Evolutionary conservation across 2,329 filamentous ascomycete species (phyloP), one percentile per base, ranked within the genome.

Genomic region (Penicillium capsulatum): DNA sequence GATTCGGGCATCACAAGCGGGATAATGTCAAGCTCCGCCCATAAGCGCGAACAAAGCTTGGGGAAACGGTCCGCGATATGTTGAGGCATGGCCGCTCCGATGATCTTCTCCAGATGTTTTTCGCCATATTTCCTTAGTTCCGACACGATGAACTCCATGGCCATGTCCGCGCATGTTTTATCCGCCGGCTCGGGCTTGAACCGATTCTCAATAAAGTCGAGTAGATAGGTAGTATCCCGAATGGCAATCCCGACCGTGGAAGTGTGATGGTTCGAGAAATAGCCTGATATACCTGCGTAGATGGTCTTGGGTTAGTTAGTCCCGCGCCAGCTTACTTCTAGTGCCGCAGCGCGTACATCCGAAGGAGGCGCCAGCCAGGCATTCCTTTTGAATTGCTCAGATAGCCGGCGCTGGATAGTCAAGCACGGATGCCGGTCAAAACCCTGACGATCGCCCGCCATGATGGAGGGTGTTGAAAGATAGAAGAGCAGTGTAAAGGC

Each of bases 11-110:
- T 72, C 3, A 84, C 75, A 28, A 91, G 71, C 1, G 84, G 83
- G 2, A 91, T 77, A 40, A 90, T 79, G 57, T 92, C 86, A 24
- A 90, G 68, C 45, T 88, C 81, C 2, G 79, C 66, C 86, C 86
- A 92, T 3, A 92, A 72, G 22, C 79, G 78, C 0, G 84, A 80
- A 51, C 81, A 83, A 1, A 90, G 71, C 4, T 67, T 67, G 1
- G 84, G 84, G 54, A 79, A 83, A 54, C 78, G 69, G 7, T 76
- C 65, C 31, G 77, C 71, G 37, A 86, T 65, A 3, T 73, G 71
- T 7, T 70, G 65, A 1, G 83, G 81, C 37, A 91, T 68, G n/a
- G 85, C 84, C 14, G 79, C 77, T 6, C 86, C 86, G 14, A 88
- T 72, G 51, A 89, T 83, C 63, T 91, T 92, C 67, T 79, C 78